Evolutionary conservation across 345 rosid genomes (phyloP).

Genomic region (Corchorus capsularis): DNA sequence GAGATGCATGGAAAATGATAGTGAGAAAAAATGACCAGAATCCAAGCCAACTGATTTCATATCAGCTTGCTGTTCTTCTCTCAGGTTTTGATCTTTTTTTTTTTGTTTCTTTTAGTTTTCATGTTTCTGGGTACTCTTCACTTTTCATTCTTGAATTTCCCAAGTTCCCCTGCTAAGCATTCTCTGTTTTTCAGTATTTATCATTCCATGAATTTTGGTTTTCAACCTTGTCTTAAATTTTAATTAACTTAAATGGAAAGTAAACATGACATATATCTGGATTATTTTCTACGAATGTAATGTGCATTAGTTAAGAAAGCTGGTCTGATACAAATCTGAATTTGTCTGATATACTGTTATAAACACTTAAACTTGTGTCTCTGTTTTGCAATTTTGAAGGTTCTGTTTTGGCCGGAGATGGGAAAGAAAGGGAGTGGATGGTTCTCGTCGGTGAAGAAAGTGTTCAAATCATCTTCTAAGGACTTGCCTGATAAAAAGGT

Average conservation of each 20-base stretch:
- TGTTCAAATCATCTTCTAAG: constrained; percentile 74
- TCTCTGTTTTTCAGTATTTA: not conserved
- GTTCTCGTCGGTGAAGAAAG: constrained; percentile 93
- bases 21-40: constrained; percentile 18
- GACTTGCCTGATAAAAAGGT: constrained; percentile 67
- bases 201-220: not conserved
- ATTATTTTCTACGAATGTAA: not conserved
- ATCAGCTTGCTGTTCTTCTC: constrained; percentile 1
- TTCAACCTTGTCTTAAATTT: not conserved
- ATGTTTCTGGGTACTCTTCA: not conserved
- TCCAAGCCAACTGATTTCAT: constrained; percentile 6
- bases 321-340: not conserved
- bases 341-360: not conserved
- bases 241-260: not conserved
- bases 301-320: not conserved
- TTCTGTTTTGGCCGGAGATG: constrained; percentile 46
- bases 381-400: not conserved
- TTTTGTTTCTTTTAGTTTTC: not conserved
- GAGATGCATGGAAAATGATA: constrained; percentile 24
- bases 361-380: not conserved
- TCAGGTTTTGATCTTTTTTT: constrained; percentile 21
- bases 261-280: not conserved
- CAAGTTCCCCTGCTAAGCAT: not conserved
- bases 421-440: constrained; percentile 90
- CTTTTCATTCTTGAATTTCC: not conserved